phyloP scores from a whole-genome alignment of 805 yeast species.

The Saturnispora silvae region DNA sequence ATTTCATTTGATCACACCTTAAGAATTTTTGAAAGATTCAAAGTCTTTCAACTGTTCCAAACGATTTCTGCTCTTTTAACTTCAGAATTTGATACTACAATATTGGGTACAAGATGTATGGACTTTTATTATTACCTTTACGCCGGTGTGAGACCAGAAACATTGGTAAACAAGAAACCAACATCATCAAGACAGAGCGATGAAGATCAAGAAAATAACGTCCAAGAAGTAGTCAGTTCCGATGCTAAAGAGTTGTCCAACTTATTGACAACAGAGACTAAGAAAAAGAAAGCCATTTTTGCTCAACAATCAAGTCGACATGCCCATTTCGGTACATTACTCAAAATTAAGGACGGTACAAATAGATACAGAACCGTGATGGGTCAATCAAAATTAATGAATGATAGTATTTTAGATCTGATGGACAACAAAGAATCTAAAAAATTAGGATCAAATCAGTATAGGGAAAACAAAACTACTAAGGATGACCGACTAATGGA shows the following conservation, averaged over 20 bases:
- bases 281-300: conserved; percentile 29
- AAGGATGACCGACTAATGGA: conserved; percentile 7
- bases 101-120: conserved; percentile 51
- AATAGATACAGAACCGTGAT: conserved; percentile 54
- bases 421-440: conserved; percentile 56
- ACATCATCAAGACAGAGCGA: not conserved
- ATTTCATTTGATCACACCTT: conserved; percentile 53
- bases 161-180: not conserved
- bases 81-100: conserved; percentile 47
- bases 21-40: conserved; percentile 49
- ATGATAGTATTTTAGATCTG: conserved; percentile 43
- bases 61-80: conserved; percentile 60
- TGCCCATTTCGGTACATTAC: conserved; percentile 80
- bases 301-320: conserved; percentile 41
- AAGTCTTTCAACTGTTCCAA: conserved; percentile 63
- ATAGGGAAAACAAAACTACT: conserved; percentile 37
- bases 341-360: conserved; percentile 52
- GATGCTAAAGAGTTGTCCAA: conserved; percentile 31
- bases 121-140: conserved; percentile 61
- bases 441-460: conserved; percentile 31
- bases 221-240: not conserved
- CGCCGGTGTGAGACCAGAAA: conserved; percentile 41
- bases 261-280: conserved; percentile 51
- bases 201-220: not conserved
- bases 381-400: conserved; percentile 44